These are phyloP conservation scores for Metschnikowia koreensis DNA, from an alignment of 805 yeast species.

Conservation along the genomic window DNA sequence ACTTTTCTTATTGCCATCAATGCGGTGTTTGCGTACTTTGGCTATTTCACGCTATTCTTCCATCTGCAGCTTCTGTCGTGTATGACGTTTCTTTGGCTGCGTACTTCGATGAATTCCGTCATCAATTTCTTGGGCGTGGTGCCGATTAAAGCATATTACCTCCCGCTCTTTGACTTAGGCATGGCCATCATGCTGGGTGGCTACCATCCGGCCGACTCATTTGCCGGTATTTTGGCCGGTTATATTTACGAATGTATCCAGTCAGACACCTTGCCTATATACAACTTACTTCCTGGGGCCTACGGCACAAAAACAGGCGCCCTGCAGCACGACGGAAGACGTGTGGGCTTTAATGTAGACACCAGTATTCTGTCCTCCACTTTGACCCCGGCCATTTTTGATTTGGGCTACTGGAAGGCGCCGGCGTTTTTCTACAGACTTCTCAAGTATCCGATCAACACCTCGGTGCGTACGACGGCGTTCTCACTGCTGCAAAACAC, in stretches of 20 bases:
- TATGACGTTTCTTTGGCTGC: slow-evolving; percentile 61
- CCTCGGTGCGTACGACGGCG: slow-evolving; percentile 29
- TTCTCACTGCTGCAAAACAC: slow-evolving; percentile 16
- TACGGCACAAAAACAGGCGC: slow-evolving; percentile 16
- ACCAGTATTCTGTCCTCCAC: slow-evolving; percentile 8
- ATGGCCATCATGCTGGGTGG: slow-evolving; percentile 43
- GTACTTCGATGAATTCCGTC: slow-evolving; percentile 50
- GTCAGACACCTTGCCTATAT: slow-evolving; percentile 48
- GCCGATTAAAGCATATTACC: slow-evolving; percentile 55
- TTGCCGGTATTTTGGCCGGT: slow-evolving; percentile 54
- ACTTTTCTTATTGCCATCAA: slow-evolving; percentile 44
- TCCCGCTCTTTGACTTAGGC: slow-evolving; percentile 43
- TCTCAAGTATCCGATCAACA: slow-evolving; percentile 29
- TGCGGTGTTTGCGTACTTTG: slow-evolving; percentile 14
- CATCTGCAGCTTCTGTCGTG: slow-evolving; percentile 50
- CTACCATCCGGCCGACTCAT: slow-evolving; percentile 35
- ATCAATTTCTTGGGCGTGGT: slow-evolving; percentile 52
- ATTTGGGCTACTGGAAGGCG: slow-evolving; percentile 54
- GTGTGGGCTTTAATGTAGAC: slow-evolving; percentile 31
- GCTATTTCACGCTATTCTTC: slow-evolving; percentile 17
- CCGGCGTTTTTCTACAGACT: slow-evolving; percentile 43
- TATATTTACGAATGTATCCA: slow-evolving; percentile 63
- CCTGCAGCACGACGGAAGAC: slow-evolving; percentile 10
- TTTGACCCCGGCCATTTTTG: slow-evolving; percentile 37
- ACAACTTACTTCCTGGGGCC: slow-evolving; percentile 36